Evolutionary conservation across 163 green algal species (phyloP).

Genomic region (Coccomyxa subellipsoidea): DNA sequence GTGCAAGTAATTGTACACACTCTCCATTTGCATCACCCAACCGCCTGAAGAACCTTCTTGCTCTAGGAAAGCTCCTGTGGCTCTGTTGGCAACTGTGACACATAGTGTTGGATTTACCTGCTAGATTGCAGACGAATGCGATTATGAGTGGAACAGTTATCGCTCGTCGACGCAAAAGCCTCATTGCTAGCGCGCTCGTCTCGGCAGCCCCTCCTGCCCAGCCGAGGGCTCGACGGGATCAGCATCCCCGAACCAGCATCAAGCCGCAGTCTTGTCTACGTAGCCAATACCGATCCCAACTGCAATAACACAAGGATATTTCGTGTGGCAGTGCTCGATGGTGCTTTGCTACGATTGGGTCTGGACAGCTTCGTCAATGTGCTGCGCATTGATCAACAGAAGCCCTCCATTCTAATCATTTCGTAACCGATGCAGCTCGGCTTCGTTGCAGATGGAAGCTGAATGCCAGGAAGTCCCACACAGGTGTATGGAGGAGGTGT

Average conservation of each 20-base stretch:
- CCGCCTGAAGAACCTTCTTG: neutral
- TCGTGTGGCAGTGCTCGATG: too few species aligned
- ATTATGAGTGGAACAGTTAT: neutral
- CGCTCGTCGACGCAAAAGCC: neutral
- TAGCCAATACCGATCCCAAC: neutral
- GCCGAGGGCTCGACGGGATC: neutral
- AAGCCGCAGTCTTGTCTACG: neutral
- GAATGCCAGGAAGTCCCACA: too few species aligned
- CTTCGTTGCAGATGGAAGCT: too few species aligned
- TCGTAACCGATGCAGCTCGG: too few species aligned
- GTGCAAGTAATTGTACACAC: too few species aligned
- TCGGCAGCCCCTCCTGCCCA: neutral
- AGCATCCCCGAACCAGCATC: neutral
- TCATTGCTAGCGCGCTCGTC: neutral
- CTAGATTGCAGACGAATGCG: neutral
- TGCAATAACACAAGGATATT: neutral
- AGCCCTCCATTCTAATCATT: too few species aligned
- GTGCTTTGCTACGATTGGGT: too few species aligned
- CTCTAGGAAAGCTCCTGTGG: neutral
- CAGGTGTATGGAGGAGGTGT: too few species aligned
- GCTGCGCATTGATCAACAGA: too few species aligned
- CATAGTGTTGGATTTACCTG: neutral
- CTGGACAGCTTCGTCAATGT: neutral
- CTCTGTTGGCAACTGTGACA: neutral
- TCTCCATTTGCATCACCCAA: too few species aligned